Evolutionary conservation across 805 yeast species (phyloP).

Genomic region (Wickerhamiella spandovensis): DNA sequence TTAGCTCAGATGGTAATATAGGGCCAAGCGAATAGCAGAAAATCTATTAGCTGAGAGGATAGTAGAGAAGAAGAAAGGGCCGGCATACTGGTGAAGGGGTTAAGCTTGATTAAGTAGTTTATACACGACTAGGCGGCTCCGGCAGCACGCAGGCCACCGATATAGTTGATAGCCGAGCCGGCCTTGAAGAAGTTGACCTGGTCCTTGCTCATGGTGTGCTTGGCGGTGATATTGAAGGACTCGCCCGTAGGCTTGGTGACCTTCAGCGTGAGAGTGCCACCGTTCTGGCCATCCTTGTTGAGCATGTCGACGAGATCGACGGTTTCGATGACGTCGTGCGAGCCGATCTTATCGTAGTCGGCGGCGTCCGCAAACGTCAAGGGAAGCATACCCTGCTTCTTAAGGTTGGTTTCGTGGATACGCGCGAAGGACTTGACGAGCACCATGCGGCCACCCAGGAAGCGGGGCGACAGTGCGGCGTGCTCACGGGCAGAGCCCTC

Average conservation of each 20-base stretch:
- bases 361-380: slow-evolving; percentile 80
- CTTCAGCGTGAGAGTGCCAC: slow-evolving; percentile 59
- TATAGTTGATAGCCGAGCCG: slow-evolving; percentile 91
- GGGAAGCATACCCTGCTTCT: slow-evolving; percentile 98
- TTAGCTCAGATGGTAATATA: too few relatives aligned
- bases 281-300: slow-evolving; percentile 72
- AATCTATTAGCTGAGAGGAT: too few relatives aligned
- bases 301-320: slow-evolving; percentile 63
- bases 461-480: slow-evolving; percentile 92
- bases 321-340: slow-evolving; percentile 72
- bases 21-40: too few relatives aligned
- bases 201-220: slow-evolving; percentile 94
- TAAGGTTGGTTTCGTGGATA: slow-evolving; percentile 98
- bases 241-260: slow-evolving; percentile 66
- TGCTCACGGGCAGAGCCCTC: slow-evolving; percentile 99
- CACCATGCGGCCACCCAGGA: slow-evolving; percentile 80
- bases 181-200: slow-evolving; percentile 94
- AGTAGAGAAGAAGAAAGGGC: too few relatives aligned
- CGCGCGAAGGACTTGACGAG: slow-evolving; percentile 93
- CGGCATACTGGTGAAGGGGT: too few relatives aligned
- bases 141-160: slow-evolving; percentile 36
- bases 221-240: slow-evolving; percentile 54
- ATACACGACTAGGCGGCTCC: slow-evolving; percentile 4
- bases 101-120: background rate
- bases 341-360: slow-evolving; percentile 69